These are phyloP conservation scores for Warburgia ugandensis DNA, from an alignment of 164 flowering plant species.

Conservation along the genomic window DNA sequence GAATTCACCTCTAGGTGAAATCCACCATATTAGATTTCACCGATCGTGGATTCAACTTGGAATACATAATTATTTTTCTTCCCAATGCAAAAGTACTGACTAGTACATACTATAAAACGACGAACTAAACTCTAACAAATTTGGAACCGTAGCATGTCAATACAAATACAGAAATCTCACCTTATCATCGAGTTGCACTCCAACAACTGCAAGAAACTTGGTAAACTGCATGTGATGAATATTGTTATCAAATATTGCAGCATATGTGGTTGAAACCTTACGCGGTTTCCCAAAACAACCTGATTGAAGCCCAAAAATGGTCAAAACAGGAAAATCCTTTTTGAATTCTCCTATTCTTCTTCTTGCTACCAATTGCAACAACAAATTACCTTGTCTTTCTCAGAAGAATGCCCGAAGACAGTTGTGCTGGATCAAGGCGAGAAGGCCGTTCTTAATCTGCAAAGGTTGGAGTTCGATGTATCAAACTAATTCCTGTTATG, in stretches of 20 bases:
- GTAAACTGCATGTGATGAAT: conserved; percentile 70
- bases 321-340: no score
- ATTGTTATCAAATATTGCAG: conserved; percentile 56
- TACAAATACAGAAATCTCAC: conserved; percentile 27
- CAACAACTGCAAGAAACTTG: conserved; percentile 57
- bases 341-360: no score
- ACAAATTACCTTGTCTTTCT: conserved; percentile 37
- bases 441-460: conserved; percentile 54
- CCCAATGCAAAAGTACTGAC: neutral
- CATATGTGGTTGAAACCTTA: conserved; percentile 39
- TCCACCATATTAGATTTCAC: neutral
- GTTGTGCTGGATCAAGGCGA: conserved; percentile 84
- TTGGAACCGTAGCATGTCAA: neutral
- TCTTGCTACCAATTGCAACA: neutral
- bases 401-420: conserved; percentile 71
- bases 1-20: no score
- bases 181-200: conserved; percentile 43
- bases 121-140: neutral
- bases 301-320: conserved; percentile 4
- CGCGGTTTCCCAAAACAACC: conserved; percentile 33
- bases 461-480: conserved; percentile 36
- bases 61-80: neutral
- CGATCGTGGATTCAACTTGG: neutral
- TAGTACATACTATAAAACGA: neutral
- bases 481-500: conserved; percentile 25